Conservation (phyloP, 345 rosid genomes). For the Rhodamnia rubescens region DNA sequence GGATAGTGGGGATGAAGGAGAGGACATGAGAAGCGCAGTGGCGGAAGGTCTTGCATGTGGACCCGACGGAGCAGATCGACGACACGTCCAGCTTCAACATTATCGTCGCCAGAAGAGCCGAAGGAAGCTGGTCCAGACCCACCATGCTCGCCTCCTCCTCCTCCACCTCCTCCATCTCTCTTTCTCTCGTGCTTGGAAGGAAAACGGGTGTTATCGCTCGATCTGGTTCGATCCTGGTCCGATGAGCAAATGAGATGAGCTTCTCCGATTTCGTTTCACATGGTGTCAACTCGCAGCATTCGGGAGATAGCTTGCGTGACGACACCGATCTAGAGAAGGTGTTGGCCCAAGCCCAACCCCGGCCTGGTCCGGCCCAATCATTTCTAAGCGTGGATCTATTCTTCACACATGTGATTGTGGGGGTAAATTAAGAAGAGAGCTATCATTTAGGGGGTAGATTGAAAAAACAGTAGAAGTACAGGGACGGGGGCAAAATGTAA, state of each 20-base stretch:
- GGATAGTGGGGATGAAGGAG: constrained; percentile 64
- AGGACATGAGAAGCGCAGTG: constrained; percentile 55
- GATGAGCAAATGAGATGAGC: not conserved
- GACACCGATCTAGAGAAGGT: not conserved
- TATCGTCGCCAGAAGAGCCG: constrained; percentile 50
- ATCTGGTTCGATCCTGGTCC: no score
- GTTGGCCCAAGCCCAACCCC: not conserved
- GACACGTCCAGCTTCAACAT: constrained; percentile 71
- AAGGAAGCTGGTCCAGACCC: constrained; percentile 61
- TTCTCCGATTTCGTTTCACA: not conserved
- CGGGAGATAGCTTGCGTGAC: not conserved
- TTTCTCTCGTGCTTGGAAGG: not conserved
- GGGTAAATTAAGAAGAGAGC: not conserved
- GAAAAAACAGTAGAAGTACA: not conserved
- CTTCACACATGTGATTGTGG: no score
- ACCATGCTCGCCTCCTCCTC: constrained; percentile 4
- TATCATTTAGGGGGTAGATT: not conserved
- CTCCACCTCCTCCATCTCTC: not conserved
- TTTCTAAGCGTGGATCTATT: not conserved
- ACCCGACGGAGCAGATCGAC: constrained; percentile 64
- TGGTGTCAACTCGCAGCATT: not conserved
- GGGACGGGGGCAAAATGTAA: not conserved
- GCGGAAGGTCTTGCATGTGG: constrained; percentile 50
- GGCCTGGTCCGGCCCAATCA: not conserved
- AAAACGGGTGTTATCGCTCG: not conserved